Evolutionary conservation across 306 rosid genomes (phyloP).

Genomic region (Casuarina equisetifolia): DNA sequence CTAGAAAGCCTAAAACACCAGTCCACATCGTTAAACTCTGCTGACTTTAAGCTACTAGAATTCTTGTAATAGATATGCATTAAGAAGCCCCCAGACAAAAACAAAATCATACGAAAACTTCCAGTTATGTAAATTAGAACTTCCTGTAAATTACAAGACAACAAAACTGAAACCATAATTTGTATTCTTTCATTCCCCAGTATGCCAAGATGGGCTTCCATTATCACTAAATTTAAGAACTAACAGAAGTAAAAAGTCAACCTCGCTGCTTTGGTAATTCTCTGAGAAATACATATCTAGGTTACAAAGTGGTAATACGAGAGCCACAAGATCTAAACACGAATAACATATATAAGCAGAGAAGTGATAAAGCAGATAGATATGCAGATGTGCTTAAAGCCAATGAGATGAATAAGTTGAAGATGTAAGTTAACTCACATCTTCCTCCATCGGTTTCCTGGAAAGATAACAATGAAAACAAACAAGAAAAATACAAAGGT

Average conservation of each 20-base stretch:
- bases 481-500: constrained; percentile 9
- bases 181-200: neutral
- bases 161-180: neutral
- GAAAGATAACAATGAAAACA: neutral
- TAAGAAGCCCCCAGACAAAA: neutral
- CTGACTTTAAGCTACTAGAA: neutral
- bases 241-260: neutral
- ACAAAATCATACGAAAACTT: neutral
- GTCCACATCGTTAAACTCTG: neutral
- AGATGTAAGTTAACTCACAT: constrained; percentile 52
- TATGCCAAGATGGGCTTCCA: neutral
- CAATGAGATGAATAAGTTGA: neutral
- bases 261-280: neutral
- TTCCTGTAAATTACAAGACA: neutral
- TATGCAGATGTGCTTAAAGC: neutral
- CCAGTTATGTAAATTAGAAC: neutral
- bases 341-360: neutral
- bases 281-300: neutral
- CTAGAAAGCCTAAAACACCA: neutral
- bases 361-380: neutral
- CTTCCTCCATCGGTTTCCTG: constrained; percentile 84
- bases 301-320: neutral
- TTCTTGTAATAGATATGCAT: neutral
- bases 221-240: neutral
- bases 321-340: neutral